Evolutionary conservation across 2,329 filamentous ascomycete species (phyloP), one percentile per base, ranked within the genome.

Genomic region (Alternaria gaisen): DNA sequence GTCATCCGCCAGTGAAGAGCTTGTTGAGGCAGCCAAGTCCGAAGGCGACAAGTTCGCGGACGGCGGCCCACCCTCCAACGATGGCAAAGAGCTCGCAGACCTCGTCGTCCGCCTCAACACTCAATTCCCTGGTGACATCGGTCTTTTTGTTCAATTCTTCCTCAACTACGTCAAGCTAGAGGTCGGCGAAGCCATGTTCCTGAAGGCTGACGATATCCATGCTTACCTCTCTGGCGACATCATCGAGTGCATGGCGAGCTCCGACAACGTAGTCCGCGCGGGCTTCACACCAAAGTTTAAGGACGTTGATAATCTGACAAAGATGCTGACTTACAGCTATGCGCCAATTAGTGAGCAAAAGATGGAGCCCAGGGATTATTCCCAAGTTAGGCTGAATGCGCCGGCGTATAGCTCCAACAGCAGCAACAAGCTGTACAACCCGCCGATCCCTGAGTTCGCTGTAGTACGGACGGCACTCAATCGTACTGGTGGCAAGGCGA

Each of bases 261-360:
- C 92, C n/a, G 95, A 99, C 85, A 99, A 99, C 69, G 95, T 99
- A 36, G 94, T 99, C 53, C 93, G 95, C 57, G 95, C 95, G 0
- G 95, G 95, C 43, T 95, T 99, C 80, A 99, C 95, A 0, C 95
- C 95, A 57, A 99, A 99, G 79, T 99, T 97, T 86, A 97, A 98
- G 82, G 95, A 99, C 71, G 92, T 98, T 22, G 82, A 89, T 55
- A 98, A 93, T 0, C 85, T 99, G 11, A 93, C 94, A 34, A 86
- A 88, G 63, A 97, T 97, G 90, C 83, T 99, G 68, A 99, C 95
- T 0, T 99, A 99, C 83, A 92, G 90, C 71, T 97, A 96, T 73
- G 94, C 95, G 0, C 94, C 95, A 3, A 97, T 97, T 67, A 90
- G 91, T 62, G 90, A 97, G 80, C 95, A 99, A 79, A 97, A 97